Evolutionary conservation across 2,329 filamentous ascomycete genomes (phyloP), one percentile per base, ranked within the genome.

Genomic region (Ophiostoma australiae): DNA sequence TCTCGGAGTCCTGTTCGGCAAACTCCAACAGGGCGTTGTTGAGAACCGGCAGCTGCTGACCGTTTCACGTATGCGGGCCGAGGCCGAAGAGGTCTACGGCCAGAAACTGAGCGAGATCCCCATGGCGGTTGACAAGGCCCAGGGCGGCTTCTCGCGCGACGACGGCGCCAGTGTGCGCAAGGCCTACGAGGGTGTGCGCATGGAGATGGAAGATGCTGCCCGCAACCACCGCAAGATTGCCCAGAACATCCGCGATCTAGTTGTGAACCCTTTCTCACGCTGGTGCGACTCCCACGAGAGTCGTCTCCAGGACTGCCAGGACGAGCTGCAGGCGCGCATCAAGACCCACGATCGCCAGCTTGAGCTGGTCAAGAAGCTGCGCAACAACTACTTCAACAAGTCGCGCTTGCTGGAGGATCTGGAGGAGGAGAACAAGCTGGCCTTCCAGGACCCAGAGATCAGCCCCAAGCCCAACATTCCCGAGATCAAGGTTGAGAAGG

Each of bases 321-420:
- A 98, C 76, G 94, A 97, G 77, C 87, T 99, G 31, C 94, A 98
- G 80, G 82, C 85, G 67, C 91, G 93, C 72, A 94, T 98, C 81
- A 97, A 97, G 83, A 87, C 91, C 73, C 93, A 98, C 80, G 93
- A 97, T 78, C 92, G 91, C 75, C 96, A 99, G 80, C 90, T 91
- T 72, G 95, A 99, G 73, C 80, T 87, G 27, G 93, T 97, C 73
- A 93, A 93, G 85, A 98, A 98, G 82, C 87, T 97, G 76, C 89
- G 95, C 74, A 97, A 92, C 80, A 91, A 92, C 76, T 99, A 99
- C 82, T 98, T 98, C 86, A 99, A 98, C 84, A 99, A 98, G 82
- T 99, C 95, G 79, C 90, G 96, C 68, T 84, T 97, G 73, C 91
- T 98, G 7, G 96, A 99, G 79, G 95, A 99, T 78, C 83, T 98